phyloP scores from a whole-genome alignment of 768 basidiomycete species.

The Filobasidium floriforme region DNA sequence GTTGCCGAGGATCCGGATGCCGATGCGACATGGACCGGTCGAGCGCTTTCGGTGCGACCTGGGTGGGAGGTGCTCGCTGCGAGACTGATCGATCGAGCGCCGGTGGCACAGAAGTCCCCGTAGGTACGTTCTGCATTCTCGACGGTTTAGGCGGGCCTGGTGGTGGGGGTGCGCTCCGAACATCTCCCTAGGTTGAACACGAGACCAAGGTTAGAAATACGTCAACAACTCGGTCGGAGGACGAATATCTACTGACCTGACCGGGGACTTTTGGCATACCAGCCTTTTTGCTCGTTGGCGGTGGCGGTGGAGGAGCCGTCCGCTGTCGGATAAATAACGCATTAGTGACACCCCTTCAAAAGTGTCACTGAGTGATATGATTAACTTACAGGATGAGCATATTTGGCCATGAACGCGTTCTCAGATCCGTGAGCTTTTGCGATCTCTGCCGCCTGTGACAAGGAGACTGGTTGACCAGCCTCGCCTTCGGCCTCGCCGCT shows the following conservation, averaged over 20 bases:
- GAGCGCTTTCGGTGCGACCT: constrained; percentile 59
- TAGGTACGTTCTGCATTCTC: constrained; percentile 36
- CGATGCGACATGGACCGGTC: constrained; percentile 86
- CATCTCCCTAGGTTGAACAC: not conserved
- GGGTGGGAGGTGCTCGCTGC: constrained; percentile 69
- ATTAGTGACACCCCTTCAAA: not conserved
- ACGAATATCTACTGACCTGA: not conserved
- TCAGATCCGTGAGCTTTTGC: not conserved
- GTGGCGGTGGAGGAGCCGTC: constrained; percentile 39
- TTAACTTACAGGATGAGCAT: constrained; percentile 40
- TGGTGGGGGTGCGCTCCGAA: constrained; percentile 24
- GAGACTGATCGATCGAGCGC: constrained; percentile 53
- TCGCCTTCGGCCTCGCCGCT: constrained; percentile 47
- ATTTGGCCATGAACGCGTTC: constrained; percentile 25
- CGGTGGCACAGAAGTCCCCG: constrained; percentile 37
- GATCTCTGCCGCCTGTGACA: constrained; percentile 20
- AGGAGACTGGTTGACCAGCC: constrained; percentile 28
- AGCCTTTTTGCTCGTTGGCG: constrained; percentile 13
- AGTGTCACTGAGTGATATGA: not conserved
- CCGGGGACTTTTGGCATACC: constrained; percentile 10
- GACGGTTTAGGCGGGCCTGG: constrained; percentile 24
- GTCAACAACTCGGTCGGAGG: no score
- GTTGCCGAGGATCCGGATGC: constrained; percentile 49
- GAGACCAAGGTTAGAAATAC: no score
- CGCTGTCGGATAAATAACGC: constrained; percentile 24